Base-by-base conservation (phyloP, 495 filamentous ascomycete species). In the Poronia punctata region DNA sequence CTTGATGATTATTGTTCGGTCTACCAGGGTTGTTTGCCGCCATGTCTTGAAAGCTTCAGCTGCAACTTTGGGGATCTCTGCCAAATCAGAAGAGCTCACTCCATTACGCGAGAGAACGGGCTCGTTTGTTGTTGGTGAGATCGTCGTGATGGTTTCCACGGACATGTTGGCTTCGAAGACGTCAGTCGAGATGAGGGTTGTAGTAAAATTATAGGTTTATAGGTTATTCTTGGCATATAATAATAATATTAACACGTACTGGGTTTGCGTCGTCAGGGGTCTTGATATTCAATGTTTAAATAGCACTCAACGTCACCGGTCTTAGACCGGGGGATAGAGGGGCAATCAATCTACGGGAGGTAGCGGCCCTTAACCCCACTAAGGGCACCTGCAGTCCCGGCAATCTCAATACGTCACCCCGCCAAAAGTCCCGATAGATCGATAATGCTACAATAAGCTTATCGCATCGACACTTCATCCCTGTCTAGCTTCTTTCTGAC, bases 51-150 rank as follows among this genome's bases (percentile, higher is more conserved):
- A 95, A 18, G 84, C 83, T 25, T 76, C 70, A 7, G 77, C 75
- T 35, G 88, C 82, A 16, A 67, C 67, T 20, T 71, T 68, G 2
- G 86, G 77, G 5, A 95, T 65, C 18, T 66, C 62, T 21, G 79
- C 64, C 27, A 95, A 68, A 11, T 90, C 83, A 5, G 75, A 58
- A 5, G 72, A 56, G 17, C 79, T 73, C 40, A 88, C 66, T 48
- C 84, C 85, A 49, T 79, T 75, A 42, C 89, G 79, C 18, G 78
- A 83, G 47, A 89, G 52, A 52, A 95, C 74, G 14, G 85, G 73
- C 48, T 83, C 72, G 60, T 85, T 84, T 31, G 88, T 95, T 25
- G 77, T 81, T 32, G 89, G 89, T 3, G 89, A 95, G 52, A 95
- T 86, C 34, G 89, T 95, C 1, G 78, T 90, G 52, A 95, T 78